Evolutionary conservation across 2,329 filamentous ascomycete species (phyloP), one percentile per base, ranked within the genome.

Genomic region (Botrytis fabae): DNA sequence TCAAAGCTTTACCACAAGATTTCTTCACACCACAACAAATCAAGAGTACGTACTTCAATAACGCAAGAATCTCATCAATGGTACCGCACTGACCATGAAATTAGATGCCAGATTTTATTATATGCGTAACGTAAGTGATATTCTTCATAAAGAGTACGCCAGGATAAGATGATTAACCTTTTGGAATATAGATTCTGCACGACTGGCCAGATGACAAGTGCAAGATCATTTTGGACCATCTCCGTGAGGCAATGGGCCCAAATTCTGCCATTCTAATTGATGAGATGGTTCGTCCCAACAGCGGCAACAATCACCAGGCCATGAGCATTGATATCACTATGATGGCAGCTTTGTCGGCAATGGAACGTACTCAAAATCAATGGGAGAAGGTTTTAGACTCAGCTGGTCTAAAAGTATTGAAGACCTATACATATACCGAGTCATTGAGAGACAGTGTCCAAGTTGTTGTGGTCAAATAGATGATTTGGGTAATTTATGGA

Each of bases 231-330:
- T 35, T 74, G 35, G n/a, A 16, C 20, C 65, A 72, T 20, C 63
- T 72, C 38, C 42, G 38, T 25, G 38, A 57, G 18, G 71, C 71
- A n/a, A 68, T 72, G 32, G 35, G 40, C 25, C 35, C 32, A 32
- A 57, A 69, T 25, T 73, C 71, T 35, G 35, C 25, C 25, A 80
- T 86, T 28, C 73, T 86, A 28, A 82, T 85, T 68, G 82, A 84
- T 72, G 85, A 86, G 22, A 79, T 83, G 40, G 81, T 85, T 6
- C 63, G 85, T 18, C 82, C 83, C 35, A 76, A 61, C 6, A 79
- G 79, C 3, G 81, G 78, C 1, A 76, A 80, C 42, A 82, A 77
- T 77, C 74, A 80, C 59, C 78, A 80, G 0, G 75, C 81, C 1
- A 75, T 77, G 14, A 70, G 80, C 10, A 35, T 65, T 14, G 83